Base-by-base conservation (phyloP, 441 rosid species). In the Gossypium davidsonii region DNA sequence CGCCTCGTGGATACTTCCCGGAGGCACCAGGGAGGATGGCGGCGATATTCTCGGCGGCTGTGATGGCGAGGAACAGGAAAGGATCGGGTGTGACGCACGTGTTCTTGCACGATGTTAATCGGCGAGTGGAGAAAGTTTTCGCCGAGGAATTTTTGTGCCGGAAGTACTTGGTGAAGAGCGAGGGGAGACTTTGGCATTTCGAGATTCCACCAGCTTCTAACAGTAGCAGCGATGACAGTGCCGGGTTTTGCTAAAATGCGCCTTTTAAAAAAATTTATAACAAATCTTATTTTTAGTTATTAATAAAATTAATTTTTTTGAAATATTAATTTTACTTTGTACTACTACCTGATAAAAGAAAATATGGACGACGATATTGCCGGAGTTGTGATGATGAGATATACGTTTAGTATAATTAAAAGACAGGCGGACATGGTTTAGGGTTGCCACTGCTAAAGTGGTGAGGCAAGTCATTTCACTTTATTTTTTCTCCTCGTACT, bases 161-260 rank as follows among this genome's bases (percentile, higher is more conserved):
- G 62, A 57, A 57, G 34, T 57, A 57, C 34, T 57, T 57, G 34
- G 62, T 57, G 62, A 57, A 57, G 15, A 23, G 62, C 34, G 62
- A 21, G n/a, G 62, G 62, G n/a, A 57, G 62, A 25, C 62, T 57
- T 23, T 57, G 60, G 62, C 62, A 57, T 57, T 57, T 57, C 62
- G 62, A 57, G 62, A 57, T 57, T 31, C 34, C 62, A 57, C 8
- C 34, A 3, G 62, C 62, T 11, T 11, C 62, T 12, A 57, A 57
- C 62, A 23, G 0, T n/a, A 57, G 15, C 17, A 57, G 34, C n/a
- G 15, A 25, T 25, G 62, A 57, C 62, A 5, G 34, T 23, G 8
- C n/a, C 23, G 14, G 34, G 31, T 57, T 23, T 57, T 57, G 62
- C 62, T 57, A 57, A 23, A 57, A 21, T 57, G 60, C 60, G 28